Conservation (phyloP, 2,329 filamentous ascomycete genomes). For the Phaeosphaeria sp. region DNA sequence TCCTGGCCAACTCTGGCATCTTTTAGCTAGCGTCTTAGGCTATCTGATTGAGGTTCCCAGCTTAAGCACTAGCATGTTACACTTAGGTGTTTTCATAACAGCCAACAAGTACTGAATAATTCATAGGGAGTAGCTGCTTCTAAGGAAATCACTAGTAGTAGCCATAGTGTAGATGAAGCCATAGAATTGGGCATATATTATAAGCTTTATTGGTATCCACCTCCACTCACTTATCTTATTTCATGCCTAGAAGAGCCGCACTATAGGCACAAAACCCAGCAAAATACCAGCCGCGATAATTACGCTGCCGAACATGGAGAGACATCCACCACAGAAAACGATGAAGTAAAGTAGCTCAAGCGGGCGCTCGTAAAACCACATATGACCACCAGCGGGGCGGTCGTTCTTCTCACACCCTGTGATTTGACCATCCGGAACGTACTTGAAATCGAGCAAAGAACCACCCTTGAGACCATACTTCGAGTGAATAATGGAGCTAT, state of each 20-base stretch:
- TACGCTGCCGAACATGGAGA: conserved; percentile 1
- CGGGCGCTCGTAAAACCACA: conserved; percentile 5
- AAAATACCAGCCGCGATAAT: background rate
- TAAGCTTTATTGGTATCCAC: background rate
- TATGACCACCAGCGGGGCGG: background rate
- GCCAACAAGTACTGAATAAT: background rate
- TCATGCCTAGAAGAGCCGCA: background rate
- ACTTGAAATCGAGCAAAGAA: conserved; percentile 4
- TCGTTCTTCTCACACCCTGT: conserved; percentile 6
- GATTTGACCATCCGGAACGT: conserved; percentile 1
- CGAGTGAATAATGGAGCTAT: conserved; percentile 3
- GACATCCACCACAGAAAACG: conserved; percentile 1
- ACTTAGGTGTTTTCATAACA: background rate
- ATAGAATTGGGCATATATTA: background rate
- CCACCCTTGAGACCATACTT: conserved; percentile 4
- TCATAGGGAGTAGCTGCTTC: background rate
- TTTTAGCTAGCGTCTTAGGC: too few relatives aligned
- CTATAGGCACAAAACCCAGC: background rate
- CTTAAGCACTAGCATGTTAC: background rate
- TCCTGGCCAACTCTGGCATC: too few relatives aligned
- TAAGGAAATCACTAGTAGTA: background rate
- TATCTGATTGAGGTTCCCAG: too few relatives aligned
- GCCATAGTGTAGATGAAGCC: background rate
- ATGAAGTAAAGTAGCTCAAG: conserved; percentile 4
- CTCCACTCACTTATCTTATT: background rate